Base-by-base conservation (phyloP, 2,329 filamentous ascomycete species). In the Thielaviopsis euricoi region DNA sequence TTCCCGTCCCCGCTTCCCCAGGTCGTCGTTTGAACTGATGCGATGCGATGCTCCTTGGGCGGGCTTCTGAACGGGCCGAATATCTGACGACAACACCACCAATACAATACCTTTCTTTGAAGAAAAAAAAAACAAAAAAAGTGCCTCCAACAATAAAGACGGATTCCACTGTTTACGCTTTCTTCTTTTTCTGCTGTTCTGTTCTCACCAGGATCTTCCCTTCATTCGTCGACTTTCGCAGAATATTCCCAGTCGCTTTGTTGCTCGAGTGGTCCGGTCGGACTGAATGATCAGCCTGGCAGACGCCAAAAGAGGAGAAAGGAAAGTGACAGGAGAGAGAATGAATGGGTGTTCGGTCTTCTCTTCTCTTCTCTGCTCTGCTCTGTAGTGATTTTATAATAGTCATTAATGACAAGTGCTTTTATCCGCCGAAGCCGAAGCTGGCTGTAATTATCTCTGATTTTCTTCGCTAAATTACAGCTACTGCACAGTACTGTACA, bases 1-100 rank as follows among this genome's bases (percentile, higher is more conserved):
- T 22, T 43, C 37, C 37, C 37, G 43, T 26, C 53, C 53, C 58
- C 53, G 53, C 53, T 59, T 59, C 58, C 58, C 53, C 58, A 59
- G 58, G 58, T 59, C 58, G 25, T 26, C 29, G 13, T 43, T 33
- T 9, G 25, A n/a, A n/a, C 25, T 33, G 29, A 33, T 33, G n/a
- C n/a, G n/a, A n/a, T n/a, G n/a, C 12, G 29, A 33, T 10, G 29
- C 29, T 10, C 12, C 12, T 33, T 26, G 9, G 9, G 9, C 25
- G 25, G 25, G 25, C 25, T 26, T 26, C 12, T 33, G 29, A 49
- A 51, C 58, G 53, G 53, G 33, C 58, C 53, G 58, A 59, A 59
- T 59, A 56, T n/a, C 22, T 53, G 48, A 26, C 46, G 53, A 56
- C 57, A 58, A 19, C 58, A 56, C 33, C 49, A 33, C 55, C 53